A percentile compares a stretch with the other conserved stretches of the same genome.
phyloP scores from a whole-genome alignment of 208 protist species.

The Acanthamoeba triangularis region DNA sequence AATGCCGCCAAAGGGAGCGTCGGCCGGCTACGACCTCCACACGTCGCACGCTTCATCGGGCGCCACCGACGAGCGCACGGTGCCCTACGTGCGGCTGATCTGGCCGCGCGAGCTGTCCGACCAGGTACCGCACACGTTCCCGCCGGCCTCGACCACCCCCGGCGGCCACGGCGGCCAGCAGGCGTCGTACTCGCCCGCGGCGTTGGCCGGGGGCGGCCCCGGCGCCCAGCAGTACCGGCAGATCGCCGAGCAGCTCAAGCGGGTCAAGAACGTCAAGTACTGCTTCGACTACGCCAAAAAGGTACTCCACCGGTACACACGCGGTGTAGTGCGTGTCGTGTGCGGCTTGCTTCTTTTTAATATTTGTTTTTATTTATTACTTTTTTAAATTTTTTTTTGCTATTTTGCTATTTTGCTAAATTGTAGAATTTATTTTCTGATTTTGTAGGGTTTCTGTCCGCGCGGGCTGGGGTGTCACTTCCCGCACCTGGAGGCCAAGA shows the following conservation, averaged over 20 bases:
- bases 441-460: neutral
- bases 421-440: neutral
- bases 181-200: neutral
- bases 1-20: too few relatives aligned
- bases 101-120: slow-evolving; percentile 47
- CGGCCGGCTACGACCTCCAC: slow-evolving; percentile 23
- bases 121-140: slow-evolving; percentile 53
- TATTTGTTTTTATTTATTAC: neutral
- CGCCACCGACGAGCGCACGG: slow-evolving; percentile 17
- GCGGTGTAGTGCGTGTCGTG: neutral
- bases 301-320: neutral
- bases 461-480: neutral
- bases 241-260: neutral
- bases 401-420: neutral
- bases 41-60: slow-evolving; percentile 18
- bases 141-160: neutral
- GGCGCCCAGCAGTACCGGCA: neutral
- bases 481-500: slow-evolving; percentile 35
- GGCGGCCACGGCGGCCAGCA: too few relatives aligned
- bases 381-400: neutral
- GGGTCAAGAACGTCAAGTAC: slow-evolving; percentile 64
- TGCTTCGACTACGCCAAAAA: slow-evolving; percentile 52
- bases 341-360: too few relatives aligned
- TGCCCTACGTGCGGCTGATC: slow-evolving; percentile 49
- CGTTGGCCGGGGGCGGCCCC: neutral